Evolutionary conservation across 192 early-diverging fungal species (phyloP), one percentile per base, ranked within the genome.

Genomic region (Coemansia javaensis): DNA sequence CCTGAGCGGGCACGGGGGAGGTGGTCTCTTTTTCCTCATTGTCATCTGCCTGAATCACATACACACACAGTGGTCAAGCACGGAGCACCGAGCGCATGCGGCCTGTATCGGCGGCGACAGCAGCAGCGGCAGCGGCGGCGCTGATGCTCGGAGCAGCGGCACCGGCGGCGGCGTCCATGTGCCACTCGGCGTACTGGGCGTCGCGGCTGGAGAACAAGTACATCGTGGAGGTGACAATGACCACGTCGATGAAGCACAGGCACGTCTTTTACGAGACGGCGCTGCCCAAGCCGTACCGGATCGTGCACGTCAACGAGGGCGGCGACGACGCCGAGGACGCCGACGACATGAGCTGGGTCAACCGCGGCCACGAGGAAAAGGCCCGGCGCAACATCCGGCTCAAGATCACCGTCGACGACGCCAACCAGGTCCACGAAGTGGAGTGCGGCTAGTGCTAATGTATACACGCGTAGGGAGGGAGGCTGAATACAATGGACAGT

Each of bases 261-360:
- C 69, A 73, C 23, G 16, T 73, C n/a, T 47, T 60, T 24, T 57
- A 73, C 40, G 68, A 73, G 31, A 73, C 69, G 8, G 33, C 57
- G 20, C 41, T 73, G 11, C 69, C 68, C 15, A 73, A 65, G 41
- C 69, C 62, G 9, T 65, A 73, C 33, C 51, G 51, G n/a, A 65
- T 73, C 33, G 69, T 73, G 57, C 69, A 73, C 20, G 48, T 59
- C 10, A 50, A 73, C 8, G 64, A 50, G 18, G 56, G 60, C n/a
- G 62, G 69, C 15, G 57, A 73, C 32, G 57, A 73, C 20, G 56
- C 56, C 16, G 57, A 65, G 15, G 58, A 73, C 11, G 42, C 53
- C 13, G 69, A 73, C n/a, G 62, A 73, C 25, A 47, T 65, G 62
- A 53, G 48, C 33, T 65, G 52, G 69, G 33, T 73, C 21, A 73